Conservation (phyloP, 495 filamentous ascomycete species). For the Hypoxylon crocopeplum region DNA sequence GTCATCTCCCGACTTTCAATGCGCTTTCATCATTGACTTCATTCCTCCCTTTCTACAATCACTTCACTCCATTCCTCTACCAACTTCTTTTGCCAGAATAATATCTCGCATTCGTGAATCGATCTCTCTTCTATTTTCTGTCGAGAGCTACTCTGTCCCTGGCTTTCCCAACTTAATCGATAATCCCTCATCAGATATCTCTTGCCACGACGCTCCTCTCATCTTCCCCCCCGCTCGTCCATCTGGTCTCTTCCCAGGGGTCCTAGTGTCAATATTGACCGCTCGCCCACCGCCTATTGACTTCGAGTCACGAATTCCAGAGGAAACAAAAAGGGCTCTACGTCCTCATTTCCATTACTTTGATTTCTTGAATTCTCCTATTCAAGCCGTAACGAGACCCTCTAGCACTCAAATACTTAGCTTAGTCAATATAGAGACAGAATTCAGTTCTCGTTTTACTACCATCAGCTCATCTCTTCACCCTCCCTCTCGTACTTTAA, state of each 20-base stretch:
- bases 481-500: conserved; percentile 31
- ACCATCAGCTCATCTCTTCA: conserved; percentile 28
- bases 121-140: too few species aligned
- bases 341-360: conserved; percentile 1
- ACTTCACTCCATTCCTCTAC: not conserved
- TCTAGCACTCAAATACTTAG: conserved; percentile 54
- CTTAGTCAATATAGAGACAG: conserved; percentile 61
- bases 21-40: conserved; percentile 13
- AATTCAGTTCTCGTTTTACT: conserved; percentile 47
- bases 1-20: conserved; percentile 21
- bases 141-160: too few species aligned
- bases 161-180: not conserved
- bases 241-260: conserved; percentile 21
- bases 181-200: conserved; percentile 6
- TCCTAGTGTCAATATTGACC: conserved; percentile 25
- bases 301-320: conserved; percentile 9
- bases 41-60: not conserved
- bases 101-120: too few species aligned
- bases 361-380: not conserved
- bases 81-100: too few species aligned
- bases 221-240: conserved; percentile 8
- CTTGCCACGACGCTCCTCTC: conserved; percentile 10
- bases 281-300: conserved; percentile 22
- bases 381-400: conserved; percentile 6
- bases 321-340: conserved; percentile 19